Evolutionary conservation across 352 stramenopile genomes (phyloP).

Genomic region (Phytophthora quininea): DNA sequence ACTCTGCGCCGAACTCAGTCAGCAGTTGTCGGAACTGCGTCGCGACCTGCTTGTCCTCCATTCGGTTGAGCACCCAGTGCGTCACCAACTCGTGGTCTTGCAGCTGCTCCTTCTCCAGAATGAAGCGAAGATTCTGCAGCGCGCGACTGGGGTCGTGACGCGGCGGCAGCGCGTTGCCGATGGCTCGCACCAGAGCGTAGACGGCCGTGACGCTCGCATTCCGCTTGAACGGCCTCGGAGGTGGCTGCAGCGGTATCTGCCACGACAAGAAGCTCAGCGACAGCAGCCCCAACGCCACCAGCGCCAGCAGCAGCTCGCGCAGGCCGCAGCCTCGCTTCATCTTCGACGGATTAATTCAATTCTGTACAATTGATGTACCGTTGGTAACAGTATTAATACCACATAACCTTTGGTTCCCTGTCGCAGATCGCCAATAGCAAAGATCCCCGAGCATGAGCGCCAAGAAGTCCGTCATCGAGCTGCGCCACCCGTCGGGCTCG

Average conservation of each 20-base stretch:
- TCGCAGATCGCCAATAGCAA: too few relatives aligned
- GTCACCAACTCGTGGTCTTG: constrained; percentile 38
- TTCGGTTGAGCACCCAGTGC: constrained; percentile 63
- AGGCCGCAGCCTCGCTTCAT: constrained; percentile 4
- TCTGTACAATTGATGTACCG: background rate
- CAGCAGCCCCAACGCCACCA: constrained; percentile 30
- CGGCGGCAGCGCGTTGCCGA: constrained; percentile 61
- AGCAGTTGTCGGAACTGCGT: constrained; percentile 42
- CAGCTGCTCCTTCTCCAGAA: constrained; percentile 55
- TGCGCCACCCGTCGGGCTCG: constrained; percentile 73
- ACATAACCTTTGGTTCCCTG: too few relatives aligned
- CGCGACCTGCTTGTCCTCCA: constrained; percentile 35
- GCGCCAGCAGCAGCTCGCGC: constrained; percentile 18
- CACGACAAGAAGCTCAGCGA: constrained; percentile 31
- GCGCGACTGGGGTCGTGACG: constrained; percentile 48
- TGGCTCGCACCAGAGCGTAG: constrained; percentile 46
- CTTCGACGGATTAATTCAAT: background rate
- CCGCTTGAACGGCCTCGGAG: background rate
- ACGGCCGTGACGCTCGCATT: constrained; percentile 8
- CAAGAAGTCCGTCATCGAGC: constrained; percentile 47
- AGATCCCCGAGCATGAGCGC: constrained; percentile 1
- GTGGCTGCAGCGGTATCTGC: constrained; percentile 21
- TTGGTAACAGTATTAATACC: background rate
- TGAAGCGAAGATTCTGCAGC: constrained; percentile 56
- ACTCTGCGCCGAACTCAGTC: constrained; percentile 37